Evolutionary conservation across 2,329 filamentous ascomycete species (phyloP), one percentile per base, ranked within the genome.

Genomic region (Trichocomaceae sp.): DNA sequence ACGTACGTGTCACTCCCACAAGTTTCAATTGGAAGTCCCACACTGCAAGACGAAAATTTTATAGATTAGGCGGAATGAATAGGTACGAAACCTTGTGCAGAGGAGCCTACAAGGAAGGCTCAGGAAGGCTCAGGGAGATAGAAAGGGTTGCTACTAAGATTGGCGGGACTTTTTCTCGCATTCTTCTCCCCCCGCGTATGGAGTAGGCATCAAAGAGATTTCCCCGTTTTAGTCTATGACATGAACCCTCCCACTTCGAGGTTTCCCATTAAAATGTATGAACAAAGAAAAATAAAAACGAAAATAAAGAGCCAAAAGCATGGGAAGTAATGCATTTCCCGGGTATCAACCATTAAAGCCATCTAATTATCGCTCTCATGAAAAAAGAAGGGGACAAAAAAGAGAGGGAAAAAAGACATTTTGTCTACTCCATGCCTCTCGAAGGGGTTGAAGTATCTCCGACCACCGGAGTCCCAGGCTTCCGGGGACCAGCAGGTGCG

Each of bases 361-460:
- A 15, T 47, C 13, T 15, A 45, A 39, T 17, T 39, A 39, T 39
- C n/a, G n/a, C n/a, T 17, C 35, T 9, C 17, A 13, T 35, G 31
- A 35, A 35, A 13, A n/a, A 15, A 22, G 37, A 19, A 12, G 19
- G 17, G 17, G 17, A 42, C 51, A 47, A 17, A 46, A n/a, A 31
- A 45, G 8, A 47, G 13, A 31, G 45, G 50, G 4, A 56, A 63
- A 46, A 57, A 58, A 45, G 52, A 57, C 47, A 55, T 8, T 58
- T 55, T 66, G 68, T 42, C 59, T 66, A 61, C 70, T 75, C 61
- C 66, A 69, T 60, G 60, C 69, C 57, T 67, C 68, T 29, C 62
- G 57, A 55, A 67, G 73, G 54, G 26, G 54, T 56, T 37, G 49
- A 49, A 6, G 45, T 37, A 9, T 56, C 64, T 23, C 61, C 67